A percentile compares a stretch with the other conserved stretches of the same genome.
Conservation (phyloP, 177 flowering plant genomes). For the Vitis hybrid region DNA sequence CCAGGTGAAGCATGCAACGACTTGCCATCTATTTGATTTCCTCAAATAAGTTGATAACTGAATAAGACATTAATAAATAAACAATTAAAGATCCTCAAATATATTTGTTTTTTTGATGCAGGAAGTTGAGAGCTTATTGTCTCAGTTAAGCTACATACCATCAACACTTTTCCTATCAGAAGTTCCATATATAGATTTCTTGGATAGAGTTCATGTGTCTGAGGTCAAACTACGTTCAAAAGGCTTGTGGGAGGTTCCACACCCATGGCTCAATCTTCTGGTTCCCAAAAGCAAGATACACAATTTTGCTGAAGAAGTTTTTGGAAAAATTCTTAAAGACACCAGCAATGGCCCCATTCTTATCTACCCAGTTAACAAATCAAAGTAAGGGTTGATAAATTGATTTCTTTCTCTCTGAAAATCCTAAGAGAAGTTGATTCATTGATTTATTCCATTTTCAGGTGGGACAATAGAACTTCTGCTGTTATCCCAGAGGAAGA, state of each 20-base stretch:
- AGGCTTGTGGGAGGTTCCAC: slow-evolving; percentile 58
- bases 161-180: slow-evolving; percentile 51
- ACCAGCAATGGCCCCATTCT: slow-evolving; percentile 81
- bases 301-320: slow-evolving; percentile 51
- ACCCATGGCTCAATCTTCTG: slow-evolving; percentile 47
- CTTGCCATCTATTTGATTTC: neutral
- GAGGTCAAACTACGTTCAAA: slow-evolving; percentile 47
- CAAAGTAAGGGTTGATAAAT: slow-evolving; percentile 49
- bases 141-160: slow-evolving; percentile 36
- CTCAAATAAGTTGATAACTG: neutral
- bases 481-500: slow-evolving; percentile 71
- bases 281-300: slow-evolving; percentile 39
- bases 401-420: neutral
- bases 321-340: slow-evolving; percentile 58
- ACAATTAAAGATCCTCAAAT: neutral
- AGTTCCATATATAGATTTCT: slow-evolving; percentile 45
- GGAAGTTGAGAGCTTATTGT: slow-evolving; percentile 35
- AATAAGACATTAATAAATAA: neutral
- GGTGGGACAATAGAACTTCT: slow-evolving; percentile 85
- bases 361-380: slow-evolving; percentile 72
- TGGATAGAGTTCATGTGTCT: slow-evolving; percentile 57
- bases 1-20: slow-evolving; percentile 31
- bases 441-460: slow-evolving; percentile 24
- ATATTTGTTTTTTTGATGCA: slow-evolving; percentile 20
- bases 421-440: neutral